Conservation (phyloP, 2,329 filamentous ascomycete species). For the Penicillium sp. region DNA sequence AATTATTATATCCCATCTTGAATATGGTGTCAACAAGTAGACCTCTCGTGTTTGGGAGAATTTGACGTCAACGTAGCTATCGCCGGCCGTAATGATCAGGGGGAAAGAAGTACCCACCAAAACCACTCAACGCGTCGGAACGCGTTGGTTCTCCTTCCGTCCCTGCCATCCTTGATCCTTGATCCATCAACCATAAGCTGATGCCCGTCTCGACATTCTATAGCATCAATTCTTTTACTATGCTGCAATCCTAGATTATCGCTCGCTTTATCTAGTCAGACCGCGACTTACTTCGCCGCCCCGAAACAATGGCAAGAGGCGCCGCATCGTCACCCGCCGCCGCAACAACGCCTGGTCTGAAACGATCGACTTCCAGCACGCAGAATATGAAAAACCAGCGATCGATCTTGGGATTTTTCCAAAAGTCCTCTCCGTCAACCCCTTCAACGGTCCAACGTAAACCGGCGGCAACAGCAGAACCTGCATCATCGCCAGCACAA, state of each 20-base stretch:
- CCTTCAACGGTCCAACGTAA: constrained; percentile 18
- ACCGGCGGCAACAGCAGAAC: constrained; percentile 26
- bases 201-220: not conserved
- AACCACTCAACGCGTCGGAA: constrained; percentile 37
- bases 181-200: constrained; percentile 7
- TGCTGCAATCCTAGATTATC: not conserved
- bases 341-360: constrained; percentile 36
- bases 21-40: too few species aligned
- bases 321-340: constrained; percentile 31
- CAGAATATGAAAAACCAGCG: constrained; percentile 58
- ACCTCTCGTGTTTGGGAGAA: too few species aligned
- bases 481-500: constrained; percentile 35
- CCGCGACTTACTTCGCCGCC: not conserved
- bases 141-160: constrained; percentile 22
- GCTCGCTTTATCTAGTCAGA: constrained; percentile 18
- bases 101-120: not conserved
- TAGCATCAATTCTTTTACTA: not conserved
- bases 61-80: not conserved
- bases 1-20: too few species aligned
- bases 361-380: constrained; percentile 38
- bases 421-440: constrained; percentile 53
- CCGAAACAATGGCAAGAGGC: constrained; percentile 35
- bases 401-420: constrained; percentile 77
- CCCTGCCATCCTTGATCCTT: constrained; percentile 15
- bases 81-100: not conserved